Percentiles rank a stretch among this genome's conserved stretches.
phyloP scores from a whole-genome alignment of 495 filamentous ascomycete genomes.

The Halenospora varia region DNA sequence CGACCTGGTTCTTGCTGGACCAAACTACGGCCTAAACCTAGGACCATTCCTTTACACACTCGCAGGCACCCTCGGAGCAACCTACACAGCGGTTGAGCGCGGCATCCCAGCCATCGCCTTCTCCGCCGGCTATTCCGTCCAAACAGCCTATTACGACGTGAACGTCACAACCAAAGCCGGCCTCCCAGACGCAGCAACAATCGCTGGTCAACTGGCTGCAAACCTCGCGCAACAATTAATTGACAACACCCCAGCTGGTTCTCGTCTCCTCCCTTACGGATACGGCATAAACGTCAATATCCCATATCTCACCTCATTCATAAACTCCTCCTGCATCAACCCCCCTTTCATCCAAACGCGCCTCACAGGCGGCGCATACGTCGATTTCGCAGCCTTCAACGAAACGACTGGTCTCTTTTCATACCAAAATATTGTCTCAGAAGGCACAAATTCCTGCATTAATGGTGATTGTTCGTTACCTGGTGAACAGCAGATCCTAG shows the following conservation, averaged over 20 bases:
- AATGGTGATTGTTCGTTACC: constrained; percentile 34
- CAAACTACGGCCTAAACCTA: constrained; percentile 36
- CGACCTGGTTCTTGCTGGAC: constrained; percentile 38
- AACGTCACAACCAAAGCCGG: constrained; percentile 20
- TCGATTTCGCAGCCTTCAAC: constrained; percentile 28
- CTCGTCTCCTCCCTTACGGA: constrained; percentile 31
- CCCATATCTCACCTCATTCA: constrained; percentile 29
- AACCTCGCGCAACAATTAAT: constrained; percentile 31
- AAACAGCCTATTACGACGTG: constrained; percentile 28
- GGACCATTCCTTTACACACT: constrained; percentile 36
- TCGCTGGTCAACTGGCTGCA: constrained; percentile 30
- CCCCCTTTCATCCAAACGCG: constrained; percentile 34
- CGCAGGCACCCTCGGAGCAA: constrained; percentile 34
- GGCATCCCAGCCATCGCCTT: constrained; percentile 36
- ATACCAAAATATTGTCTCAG: constrained; percentile 7
- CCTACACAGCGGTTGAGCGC: constrained; percentile 34
- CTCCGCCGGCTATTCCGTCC: constrained; percentile 19
- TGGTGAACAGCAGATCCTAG: constrained; percentile 29
- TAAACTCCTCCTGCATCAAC: constrained; percentile 26
- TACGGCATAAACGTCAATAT: constrained; percentile 37
- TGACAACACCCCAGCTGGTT: constrained; percentile 20
- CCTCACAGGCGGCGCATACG: constrained; percentile 23
- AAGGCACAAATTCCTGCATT: constrained; percentile 26
- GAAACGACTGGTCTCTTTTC: constrained; percentile 31
- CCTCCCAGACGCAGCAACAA: constrained; percentile 24